Evolutionary conservation across 2,329 filamentous ascomycete genomes (phyloP).

Genomic region (Colletotrichum musae): DNA sequence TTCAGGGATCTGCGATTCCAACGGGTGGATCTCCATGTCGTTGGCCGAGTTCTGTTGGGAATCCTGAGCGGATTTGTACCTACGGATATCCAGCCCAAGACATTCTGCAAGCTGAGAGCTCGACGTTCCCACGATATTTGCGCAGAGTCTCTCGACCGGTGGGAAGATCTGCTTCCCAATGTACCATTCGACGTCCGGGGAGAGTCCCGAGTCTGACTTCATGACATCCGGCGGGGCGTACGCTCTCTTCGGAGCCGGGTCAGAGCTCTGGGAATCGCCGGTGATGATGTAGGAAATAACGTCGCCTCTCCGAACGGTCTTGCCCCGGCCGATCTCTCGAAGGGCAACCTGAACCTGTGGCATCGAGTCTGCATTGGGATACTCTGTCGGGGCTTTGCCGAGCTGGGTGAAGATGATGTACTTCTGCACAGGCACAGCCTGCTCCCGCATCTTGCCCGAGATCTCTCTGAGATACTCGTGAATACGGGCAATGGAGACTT

Average conservation of each 20-base stretch:
- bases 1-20: slow-evolving; percentile 96
- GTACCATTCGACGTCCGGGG: slow-evolving; percentile 97
- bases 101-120: slow-evolving; percentile 92
- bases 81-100: slow-evolving; percentile 89
- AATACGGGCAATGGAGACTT: slow-evolving; percentile 88
- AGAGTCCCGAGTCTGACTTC: slow-evolving; percentile 80
- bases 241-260: slow-evolving; percentile 88
- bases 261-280: slow-evolving; percentile 74
- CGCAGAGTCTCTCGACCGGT: slow-evolving; percentile 96
- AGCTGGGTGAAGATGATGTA: slow-evolving; percentile 99
- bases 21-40: slow-evolving; percentile 84
- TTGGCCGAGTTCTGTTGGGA: slow-evolving; percentile 65
- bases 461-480: slow-evolving; percentile 93
- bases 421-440: slow-evolving; percentile 81
- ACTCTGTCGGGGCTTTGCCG: slow-evolving; percentile 92
- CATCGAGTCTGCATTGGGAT: slow-evolving; percentile 95
- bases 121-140: slow-evolving; percentile 94
- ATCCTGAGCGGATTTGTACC: slow-evolving; percentile 74
- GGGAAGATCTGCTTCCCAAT: slow-evolving; percentile 98
- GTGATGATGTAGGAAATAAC: slow-evolving; percentile 98
- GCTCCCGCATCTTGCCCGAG: slow-evolving; percentile 88
- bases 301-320: slow-evolving; percentile 90
- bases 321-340: slow-evolving; percentile 88
- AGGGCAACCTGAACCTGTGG: slow-evolving; percentile 97
- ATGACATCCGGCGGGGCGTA: slow-evolving; percentile 88